Conservation (phyloP, 108 stramenopile genomes). For the Fragilaria radians region DNA sequence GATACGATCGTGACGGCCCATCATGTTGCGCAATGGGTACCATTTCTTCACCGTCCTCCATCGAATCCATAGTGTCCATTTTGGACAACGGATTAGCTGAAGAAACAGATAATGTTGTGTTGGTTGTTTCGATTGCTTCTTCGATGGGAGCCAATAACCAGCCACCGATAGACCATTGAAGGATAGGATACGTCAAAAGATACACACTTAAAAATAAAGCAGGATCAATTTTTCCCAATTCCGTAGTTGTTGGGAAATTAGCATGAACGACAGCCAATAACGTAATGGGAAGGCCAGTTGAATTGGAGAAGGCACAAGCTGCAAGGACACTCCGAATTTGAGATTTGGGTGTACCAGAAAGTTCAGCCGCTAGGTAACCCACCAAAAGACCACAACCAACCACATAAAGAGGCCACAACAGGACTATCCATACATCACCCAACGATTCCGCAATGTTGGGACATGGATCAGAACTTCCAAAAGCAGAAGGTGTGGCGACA, state of each 20-base stretch:
- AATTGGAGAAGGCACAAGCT: slow-evolving; percentile 49
- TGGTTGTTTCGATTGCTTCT: slow-evolving; percentile 1
- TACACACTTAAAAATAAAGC: slow-evolving; percentile 47
- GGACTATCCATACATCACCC: slow-evolving; percentile 62
- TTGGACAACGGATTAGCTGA: background rate
- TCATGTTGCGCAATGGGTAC: background rate
- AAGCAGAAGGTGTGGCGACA: too few species aligned
- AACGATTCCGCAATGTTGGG: slow-evolving; percentile 55
- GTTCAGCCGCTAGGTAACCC: slow-evolving; percentile 38
- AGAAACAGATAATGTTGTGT: background rate
- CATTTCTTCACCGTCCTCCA: background rate
- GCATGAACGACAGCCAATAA: slow-evolving; percentile 45
- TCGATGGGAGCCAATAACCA: slow-evolving; percentile 43
- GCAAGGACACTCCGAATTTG: slow-evolving; percentile 27
- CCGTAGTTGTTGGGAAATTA: slow-evolving; percentile 29
- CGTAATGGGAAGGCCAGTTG: slow-evolving; percentile 48
- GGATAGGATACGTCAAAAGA: slow-evolving; percentile 40
- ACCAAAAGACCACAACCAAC: slow-evolving; percentile 48
- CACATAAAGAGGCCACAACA: slow-evolving; percentile 70
- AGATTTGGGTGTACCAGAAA: slow-evolving; percentile 28
- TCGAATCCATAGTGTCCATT: background rate
- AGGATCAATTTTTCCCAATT: slow-evolving; percentile 47
- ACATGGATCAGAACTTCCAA: slow-evolving; percentile 53
- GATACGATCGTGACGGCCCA: background rate
- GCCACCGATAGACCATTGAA: slow-evolving; percentile 51